Base-by-base conservation (phyloP, 2,329 filamentous ascomycete genomes). In the Fusarium sarcochroum region DNA sequence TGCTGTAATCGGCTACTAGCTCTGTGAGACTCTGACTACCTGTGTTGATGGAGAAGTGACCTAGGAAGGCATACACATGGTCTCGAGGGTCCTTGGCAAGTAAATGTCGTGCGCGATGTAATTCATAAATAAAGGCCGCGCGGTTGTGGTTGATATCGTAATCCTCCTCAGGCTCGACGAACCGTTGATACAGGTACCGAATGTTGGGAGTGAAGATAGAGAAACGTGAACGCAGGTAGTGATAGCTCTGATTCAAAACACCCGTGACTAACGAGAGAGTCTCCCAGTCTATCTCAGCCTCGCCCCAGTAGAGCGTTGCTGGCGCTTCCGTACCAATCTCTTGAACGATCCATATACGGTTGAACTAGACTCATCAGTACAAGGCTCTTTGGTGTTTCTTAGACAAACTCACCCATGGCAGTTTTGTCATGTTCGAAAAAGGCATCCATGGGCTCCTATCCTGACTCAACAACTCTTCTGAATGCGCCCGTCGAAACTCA, bases 321-420 rank as follows among this genome's bases (percentile, higher is more conserved):
- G 77, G 68, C 3, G 78, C 70, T 5, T 46, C 35, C 3, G 78
- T 80, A 40, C 78, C 78, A 23, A 80, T 79, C 21, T 80, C 78
- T 35, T 80, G 78, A 21, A 78, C 77, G 30, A 80, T 79, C 78
- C 78, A 80, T 38, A 79, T 73, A 13, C 78, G 75, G 27, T 75
- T 73, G 35, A 80, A 80, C 78, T 79, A 30, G 20, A 47, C 7
- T 20, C 35, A 25, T 64, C 21, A 66, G 61, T 21, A 47, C 44
- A 25, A 17, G 20, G 17, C 4, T 27, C 20, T 18, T 18, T 17
- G 23, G 14, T 11, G 17, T 38, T 8, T 11, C n/a, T 23, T 9
- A 7, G 17, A 44, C 20, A 37, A 40, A 70, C 77, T 70, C 56
- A 79, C 77, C 77, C 77, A 79, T 6, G 75, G 75, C 8, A 75